Percentiles rank a stretch among this genome's conserved stretches.
These are phyloP conservation scores for Trichophyton schoenleinii DNA, from an alignment of 2,329 filamentous ascomycete species.

Conservation along the genomic window DNA sequence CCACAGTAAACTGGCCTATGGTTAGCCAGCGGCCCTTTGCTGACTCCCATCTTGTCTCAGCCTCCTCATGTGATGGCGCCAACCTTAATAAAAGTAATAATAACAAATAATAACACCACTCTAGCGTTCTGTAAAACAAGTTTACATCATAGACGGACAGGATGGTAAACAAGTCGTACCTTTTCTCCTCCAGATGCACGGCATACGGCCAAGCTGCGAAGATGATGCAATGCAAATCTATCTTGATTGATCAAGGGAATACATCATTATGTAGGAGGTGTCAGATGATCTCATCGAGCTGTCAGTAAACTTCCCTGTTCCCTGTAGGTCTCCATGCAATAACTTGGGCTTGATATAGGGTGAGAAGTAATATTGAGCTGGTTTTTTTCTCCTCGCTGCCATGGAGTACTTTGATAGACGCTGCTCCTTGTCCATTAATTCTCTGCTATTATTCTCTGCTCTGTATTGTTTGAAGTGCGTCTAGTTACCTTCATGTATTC, in stretches of 20 bases:
- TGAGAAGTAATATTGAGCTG: neutral
- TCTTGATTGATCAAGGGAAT: neutral
- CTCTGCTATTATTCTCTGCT: neutral
- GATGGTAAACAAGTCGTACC: neutral
- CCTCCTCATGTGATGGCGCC: neutral
- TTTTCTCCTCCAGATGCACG: neutral
- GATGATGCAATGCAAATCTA: conserved; percentile 4
- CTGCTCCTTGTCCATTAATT: neutral
- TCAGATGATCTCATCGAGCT: conserved; percentile 1
- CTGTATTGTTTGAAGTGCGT: neutral
- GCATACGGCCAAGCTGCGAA: neutral
- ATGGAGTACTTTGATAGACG: neutral
- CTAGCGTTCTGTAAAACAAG: too few species aligned
- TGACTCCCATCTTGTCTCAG: neutral
- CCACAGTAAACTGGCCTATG: neutral
- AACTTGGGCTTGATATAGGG: neutral
- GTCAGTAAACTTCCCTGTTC: neutral
- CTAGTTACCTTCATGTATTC: neutral
- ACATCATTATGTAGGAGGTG: neutral
- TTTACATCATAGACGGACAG: too few species aligned
- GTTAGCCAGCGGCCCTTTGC: neutral
- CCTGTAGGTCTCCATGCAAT: neutral
- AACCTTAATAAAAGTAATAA: too few species aligned
- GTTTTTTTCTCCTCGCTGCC: neutral
- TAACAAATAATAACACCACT: too few species aligned